Conservation (phyloP, 352 stramenopile species). For the Globisporangium okanoganense region DNA sequence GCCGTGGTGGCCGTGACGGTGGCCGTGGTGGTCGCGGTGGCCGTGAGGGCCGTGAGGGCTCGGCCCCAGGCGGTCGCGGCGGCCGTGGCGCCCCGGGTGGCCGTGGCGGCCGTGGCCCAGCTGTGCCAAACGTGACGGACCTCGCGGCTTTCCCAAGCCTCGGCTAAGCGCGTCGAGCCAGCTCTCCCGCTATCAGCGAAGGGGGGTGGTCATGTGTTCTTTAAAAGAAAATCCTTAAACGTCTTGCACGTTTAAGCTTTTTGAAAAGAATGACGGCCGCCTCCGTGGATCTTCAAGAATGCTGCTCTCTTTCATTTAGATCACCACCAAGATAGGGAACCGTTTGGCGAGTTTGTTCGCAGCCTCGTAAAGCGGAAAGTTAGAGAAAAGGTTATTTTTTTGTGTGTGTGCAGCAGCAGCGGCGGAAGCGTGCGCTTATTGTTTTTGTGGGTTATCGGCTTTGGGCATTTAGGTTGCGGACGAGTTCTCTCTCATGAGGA, state of each 20-base stretch:
- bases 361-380: constrained; percentile 42
- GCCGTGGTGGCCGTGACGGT: constrained; percentile 38
- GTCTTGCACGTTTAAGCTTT: neutral
- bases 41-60: constrained; percentile 19
- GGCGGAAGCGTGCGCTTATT: neutral
- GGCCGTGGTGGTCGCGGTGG: constrained; percentile 43
- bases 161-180: constrained; percentile 37
- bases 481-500: neutral
- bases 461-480: neutral
- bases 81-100: constrained; percentile 34
- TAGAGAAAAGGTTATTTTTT: constrained; percentile 59
- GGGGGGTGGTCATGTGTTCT: neutral
- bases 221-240: neutral
- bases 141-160: constrained; percentile 84
- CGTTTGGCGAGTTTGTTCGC: constrained; percentile 41
- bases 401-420: constrained; percentile 6
- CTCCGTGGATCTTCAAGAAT: constrained; percentile 10
- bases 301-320: constrained; percentile 53
- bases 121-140: constrained; percentile 75
- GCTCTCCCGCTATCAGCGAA: neutral
- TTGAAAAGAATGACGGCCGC: neutral
- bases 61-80: constrained; percentile 35
- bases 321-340: constrained; percentile 55
- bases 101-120: constrained; percentile 23
- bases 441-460: neutral